Evolutionary conservation across 2,329 filamentous ascomycete species (phyloP).

Genomic region (Teratosphaeria pseudoeucalypti): DNA sequence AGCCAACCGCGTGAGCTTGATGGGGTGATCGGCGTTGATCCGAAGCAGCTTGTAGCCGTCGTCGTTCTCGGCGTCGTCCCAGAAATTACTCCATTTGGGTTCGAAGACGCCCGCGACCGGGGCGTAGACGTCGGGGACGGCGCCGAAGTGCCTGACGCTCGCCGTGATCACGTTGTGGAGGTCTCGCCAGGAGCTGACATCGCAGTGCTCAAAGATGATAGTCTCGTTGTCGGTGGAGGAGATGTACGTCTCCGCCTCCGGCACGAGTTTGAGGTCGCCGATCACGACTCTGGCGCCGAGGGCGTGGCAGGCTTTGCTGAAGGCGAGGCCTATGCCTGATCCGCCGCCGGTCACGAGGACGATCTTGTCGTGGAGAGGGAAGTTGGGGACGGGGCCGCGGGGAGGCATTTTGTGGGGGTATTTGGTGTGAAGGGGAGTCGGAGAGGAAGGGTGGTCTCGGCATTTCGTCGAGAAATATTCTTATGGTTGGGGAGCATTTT

Average conservation of each 20-base stretch:
- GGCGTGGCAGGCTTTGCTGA: slow-evolving; percentile 9
- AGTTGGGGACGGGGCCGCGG: slow-evolving; percentile 6
- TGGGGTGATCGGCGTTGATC: slow-evolving; percentile 30
- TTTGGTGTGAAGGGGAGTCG: too few relatives aligned
- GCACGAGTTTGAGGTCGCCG: slow-evolving; percentile 12
- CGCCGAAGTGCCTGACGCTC: slow-evolving; percentile 10
- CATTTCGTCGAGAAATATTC: too few relatives aligned
- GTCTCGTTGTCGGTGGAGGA: not conserved
- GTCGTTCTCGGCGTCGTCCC: slow-evolving; percentile 26
- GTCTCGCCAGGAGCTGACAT: slow-evolving; percentile 11
- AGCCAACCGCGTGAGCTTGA: slow-evolving; percentile 31
- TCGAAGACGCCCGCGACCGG: slow-evolving; percentile 29
- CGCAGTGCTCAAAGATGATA: slow-evolving; percentile 8
- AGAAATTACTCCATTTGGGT: slow-evolving; percentile 26
- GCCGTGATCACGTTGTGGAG: slow-evolving; percentile 12
- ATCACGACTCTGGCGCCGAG: slow-evolving; percentile 11
- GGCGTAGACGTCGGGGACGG: not conserved
- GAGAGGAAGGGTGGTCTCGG: too few relatives aligned
- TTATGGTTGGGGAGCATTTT: too few relatives aligned
- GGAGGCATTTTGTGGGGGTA: too few relatives aligned
- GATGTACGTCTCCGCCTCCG: slow-evolving; percentile 9
- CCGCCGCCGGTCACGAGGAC: slow-evolving; percentile 11
- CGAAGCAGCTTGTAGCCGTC: slow-evolving; percentile 24
- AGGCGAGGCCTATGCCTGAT: slow-evolving; percentile 12
- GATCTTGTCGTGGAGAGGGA: slow-evolving; percentile 12